Conservation (phyloP, 495 filamentous ascomycete genomes). For the Podospora fimiseda region DNA sequence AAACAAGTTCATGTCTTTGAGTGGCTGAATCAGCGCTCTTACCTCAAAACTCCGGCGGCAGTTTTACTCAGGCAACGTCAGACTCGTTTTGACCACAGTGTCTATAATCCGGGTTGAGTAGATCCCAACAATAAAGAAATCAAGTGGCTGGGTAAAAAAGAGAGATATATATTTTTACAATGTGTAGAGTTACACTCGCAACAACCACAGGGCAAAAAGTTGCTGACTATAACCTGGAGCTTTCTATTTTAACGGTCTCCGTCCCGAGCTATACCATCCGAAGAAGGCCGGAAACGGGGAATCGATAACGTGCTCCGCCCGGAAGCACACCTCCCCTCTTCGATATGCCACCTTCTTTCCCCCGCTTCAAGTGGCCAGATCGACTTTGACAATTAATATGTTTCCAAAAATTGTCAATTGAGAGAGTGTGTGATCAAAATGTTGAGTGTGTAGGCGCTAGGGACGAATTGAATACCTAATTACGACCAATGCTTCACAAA, state of each 20-base stretch:
- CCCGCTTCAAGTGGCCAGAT: background rate
- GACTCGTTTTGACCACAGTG: background rate
- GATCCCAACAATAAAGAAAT: too few species aligned
- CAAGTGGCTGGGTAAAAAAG: background rate
- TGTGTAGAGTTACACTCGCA: background rate
- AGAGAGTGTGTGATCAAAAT: too few species aligned
- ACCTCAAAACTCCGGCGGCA: too few species aligned
- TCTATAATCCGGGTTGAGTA: background rate
- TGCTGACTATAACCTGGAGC: background rate
- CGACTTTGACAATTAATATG: background rate
- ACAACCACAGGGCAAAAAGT: too few species aligned
- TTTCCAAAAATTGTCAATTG: too few species aligned
- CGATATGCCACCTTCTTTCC: background rate
- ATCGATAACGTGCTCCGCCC: background rate
- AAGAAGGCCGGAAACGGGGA: conserved; percentile 7
- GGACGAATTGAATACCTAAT: too few species aligned
- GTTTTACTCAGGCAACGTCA: too few species aligned
- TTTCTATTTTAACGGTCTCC: background rate
- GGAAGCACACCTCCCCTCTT: background rate
- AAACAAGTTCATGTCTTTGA: too few species aligned
- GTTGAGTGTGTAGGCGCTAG: too few species aligned
- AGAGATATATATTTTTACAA: background rate
- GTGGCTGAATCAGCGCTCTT: too few species aligned
- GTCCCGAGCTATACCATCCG: conserved; percentile 4
- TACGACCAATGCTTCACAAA: too few species aligned